Conservation (phyloP, 1,139 yeast genomes). For the Blastobotrys proliferans region DNA sequence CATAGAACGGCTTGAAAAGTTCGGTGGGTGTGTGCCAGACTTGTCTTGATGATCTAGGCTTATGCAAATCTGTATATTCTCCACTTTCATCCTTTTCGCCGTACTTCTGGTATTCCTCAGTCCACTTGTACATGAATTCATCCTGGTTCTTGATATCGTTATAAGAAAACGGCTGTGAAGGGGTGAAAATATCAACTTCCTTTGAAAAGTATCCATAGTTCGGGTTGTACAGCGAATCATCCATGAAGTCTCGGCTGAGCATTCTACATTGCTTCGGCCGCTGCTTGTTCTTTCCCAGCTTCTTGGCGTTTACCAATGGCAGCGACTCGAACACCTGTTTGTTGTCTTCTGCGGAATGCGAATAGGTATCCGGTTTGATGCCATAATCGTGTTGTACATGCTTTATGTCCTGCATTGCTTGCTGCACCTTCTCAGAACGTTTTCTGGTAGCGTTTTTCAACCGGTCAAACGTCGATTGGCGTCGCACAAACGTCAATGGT, state of each 20-base stretch:
- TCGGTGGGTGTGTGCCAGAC: slow-evolving; percentile 93
- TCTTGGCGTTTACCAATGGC: slow-evolving; percentile 46
- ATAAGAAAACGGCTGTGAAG: slow-evolving; percentile 48
- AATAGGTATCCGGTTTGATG: slow-evolving; percentile 24
- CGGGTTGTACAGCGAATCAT: slow-evolving; percentile 79
- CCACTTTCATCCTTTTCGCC: slow-evolving; percentile 14
- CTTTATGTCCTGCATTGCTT: slow-evolving; percentile 8
- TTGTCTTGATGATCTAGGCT: slow-evolving; percentile 42
- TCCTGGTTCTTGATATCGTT: slow-evolving; percentile 58
- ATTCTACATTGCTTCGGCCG: slow-evolving; percentile 66
- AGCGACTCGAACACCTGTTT: slow-evolving; percentile 41
- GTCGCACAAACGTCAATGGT: slow-evolving; percentile 13
- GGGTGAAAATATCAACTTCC: slow-evolving; percentile 67
- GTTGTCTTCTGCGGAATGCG: slow-evolving; percentile 28
- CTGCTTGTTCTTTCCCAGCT: slow-evolving; percentile 42
- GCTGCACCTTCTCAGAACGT: slow-evolving; percentile 5
- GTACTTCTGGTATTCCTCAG: slow-evolving; percentile 57
- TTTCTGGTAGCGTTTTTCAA: slow-evolving; percentile 13
- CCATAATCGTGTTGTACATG: slow-evolving; percentile 22
- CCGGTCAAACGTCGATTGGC: slow-evolving; percentile 11
- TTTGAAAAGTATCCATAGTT: slow-evolving; percentile 76
- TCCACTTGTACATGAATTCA: slow-evolving; percentile 68
- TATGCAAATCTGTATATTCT: slow-evolving; percentile 29
- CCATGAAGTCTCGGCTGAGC: slow-evolving; percentile 75
- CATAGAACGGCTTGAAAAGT: slow-evolving; percentile 72